phyloP scores from a whole-genome alignment of 2,329 filamentous ascomycete genomes.

The Cryphonectria radicalis region DNA sequence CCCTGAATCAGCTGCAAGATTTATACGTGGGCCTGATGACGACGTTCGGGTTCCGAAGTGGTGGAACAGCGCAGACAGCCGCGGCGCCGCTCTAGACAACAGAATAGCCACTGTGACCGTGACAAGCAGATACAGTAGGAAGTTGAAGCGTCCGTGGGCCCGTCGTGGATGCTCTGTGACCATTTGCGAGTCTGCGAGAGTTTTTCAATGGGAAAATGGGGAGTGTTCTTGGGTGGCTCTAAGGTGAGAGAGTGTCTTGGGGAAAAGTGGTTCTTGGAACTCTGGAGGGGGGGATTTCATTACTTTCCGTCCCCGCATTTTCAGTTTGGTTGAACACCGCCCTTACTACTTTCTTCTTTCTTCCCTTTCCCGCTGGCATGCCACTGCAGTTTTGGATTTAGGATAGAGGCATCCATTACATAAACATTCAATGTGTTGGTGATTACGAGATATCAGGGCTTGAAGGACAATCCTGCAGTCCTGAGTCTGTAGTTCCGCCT shows the following conservation, averaged over 20 bases:
- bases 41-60: conserved; percentile 30
- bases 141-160: conserved; percentile 19
- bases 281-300: neutral
- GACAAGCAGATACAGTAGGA: conserved; percentile 26
- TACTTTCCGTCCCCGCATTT: neutral
- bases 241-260: neutral
- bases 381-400: neutral
- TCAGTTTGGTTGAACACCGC: neutral
- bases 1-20: conserved; percentile 22
- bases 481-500: neutral
- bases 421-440: neutral
- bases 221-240: neutral
- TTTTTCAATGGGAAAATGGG: neutral
- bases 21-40: conserved; percentile 30
- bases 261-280: neutral
- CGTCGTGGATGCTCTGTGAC: conserved; percentile 16
- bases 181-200: conserved; percentile 14
- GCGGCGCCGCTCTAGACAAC: conserved; percentile 30
- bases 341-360: neutral
- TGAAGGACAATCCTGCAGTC: neutral
- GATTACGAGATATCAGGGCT: neutral
- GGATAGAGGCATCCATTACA: neutral
- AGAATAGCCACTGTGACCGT: conserved; percentile 33
- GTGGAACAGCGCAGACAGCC: conserved; percentile 30
- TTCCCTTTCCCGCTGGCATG: neutral